Base-by-base conservation (phyloP, 139 green algal genomes). In the Picochlorum sp. region DNA sequence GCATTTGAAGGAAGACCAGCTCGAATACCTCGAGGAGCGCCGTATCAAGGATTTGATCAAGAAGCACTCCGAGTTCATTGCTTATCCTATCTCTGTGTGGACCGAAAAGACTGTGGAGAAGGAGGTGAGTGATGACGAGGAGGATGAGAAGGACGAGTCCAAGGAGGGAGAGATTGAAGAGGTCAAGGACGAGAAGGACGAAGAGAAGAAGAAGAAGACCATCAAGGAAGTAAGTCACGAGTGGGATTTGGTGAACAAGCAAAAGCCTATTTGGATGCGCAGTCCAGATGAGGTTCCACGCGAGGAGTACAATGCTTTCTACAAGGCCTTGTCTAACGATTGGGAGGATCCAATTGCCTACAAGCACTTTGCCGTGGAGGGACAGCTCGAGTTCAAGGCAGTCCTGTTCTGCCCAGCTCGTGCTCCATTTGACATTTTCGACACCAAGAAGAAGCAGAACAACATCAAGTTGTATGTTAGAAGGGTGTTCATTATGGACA, bases 401-500 rank as follows among this genome's bases (percentile, higher is more conserved):
- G 84, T 97, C 62, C 81, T 98, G 30, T 98, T 94, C 66, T 75
- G 82, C 16, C 92, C 92, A 62, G 84, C 85, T 69, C 89, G 94
- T 60, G 94, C 94, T n/a, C 94, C 94, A 37, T 99, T 99, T 52
- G 94, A 99, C 79, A 85, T 99, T 72, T 99, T 99, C 68, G 94
- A 99, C 79, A 80, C 81, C 46, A 81, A 84, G 61, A 97, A 97
- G 83, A 89, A 89, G 75, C 49, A 61, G 46, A 97, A 97, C 84
- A 98, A 98, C 87, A 97, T 98, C 84, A 98, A 98, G 88, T 88
- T 98, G 65, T 99, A 99, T 69, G 94, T 99, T 69, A 83, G 94
- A 63, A 85, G 94, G 20, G 94, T 99, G 72, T 99, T 99, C 81
- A 99, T 99, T 87, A 98, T 98, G 92, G 94, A 99, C 89, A 98